Evolutionary conservation across 768 basidiomycete genomes (phyloP), one percentile per base, ranked within the genome.

Genomic region (Termitomyces bulborhizus): DNA sequence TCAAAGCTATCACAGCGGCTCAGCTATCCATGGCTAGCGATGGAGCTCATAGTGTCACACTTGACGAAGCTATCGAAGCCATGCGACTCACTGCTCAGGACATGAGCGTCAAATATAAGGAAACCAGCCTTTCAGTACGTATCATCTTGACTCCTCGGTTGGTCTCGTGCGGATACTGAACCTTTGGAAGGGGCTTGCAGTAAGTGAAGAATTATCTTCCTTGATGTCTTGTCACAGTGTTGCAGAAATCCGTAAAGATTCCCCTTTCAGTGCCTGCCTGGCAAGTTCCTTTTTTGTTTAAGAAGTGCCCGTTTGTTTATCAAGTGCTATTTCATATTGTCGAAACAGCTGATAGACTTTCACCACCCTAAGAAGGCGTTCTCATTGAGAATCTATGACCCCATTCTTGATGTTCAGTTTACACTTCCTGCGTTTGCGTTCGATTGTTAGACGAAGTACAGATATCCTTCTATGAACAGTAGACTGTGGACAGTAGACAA

Each of bases 81-180:
- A 96, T 96, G 92, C 78, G 91, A 24, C 67, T 96, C 46, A 97
- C 93, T 6, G 94, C 95, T 27, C 77, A 81, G n/a, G 91, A 94
- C 68, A 96, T 96, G 93, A 93, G 90, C 58, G 81, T 88, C 61
- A 93, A 94, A 69, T 95, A 96, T 68, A 97, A 96, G 67, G 94
- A 98, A 71, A 98, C 94, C 0, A 92, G 89, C 69, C 80, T 98
- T 60, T 92, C 91, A 40, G 93, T 89, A 65, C 60, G 85, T 72
- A 36, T 45, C 13, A 6, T 9, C 51, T 24, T 18, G 53, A 50
- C 43, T 40, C 34, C 31, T 32, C 18, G 59, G 34, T 43, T 37
- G 5, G 24, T 27, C 29, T 55, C 42, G 56, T 34, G 24, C 41
- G 48, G 21, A 31, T 49, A 24, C 12, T 24, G 5, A 18, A 29